Percentiles rank a stretch among this genome's conserved stretches.
These are phyloP conservation scores for Tubosaeta brunneosetosa DNA, from an alignment of 768 basidiomycete genomes.

Conservation along the genomic window DNA sequence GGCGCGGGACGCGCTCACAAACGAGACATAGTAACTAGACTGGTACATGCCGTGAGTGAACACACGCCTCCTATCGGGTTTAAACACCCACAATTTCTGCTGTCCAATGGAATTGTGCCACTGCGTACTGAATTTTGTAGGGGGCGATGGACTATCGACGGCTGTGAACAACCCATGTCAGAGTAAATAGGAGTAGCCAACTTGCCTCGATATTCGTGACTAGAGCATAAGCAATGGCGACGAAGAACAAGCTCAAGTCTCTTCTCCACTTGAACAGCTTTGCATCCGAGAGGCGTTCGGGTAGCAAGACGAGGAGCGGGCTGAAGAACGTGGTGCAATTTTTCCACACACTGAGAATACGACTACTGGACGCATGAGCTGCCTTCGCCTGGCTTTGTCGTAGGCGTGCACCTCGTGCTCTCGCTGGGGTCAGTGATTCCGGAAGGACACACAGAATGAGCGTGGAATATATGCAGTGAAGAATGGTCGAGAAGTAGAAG, in stretches of 20 bases:
- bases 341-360: constrained; percentile 26
- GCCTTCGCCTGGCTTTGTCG: constrained; percentile 13
- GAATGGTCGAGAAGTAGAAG: constrained; percentile 59
- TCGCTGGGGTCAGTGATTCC: constrained; percentile 61
- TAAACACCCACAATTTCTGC: constrained; percentile 51
- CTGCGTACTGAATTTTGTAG: constrained; percentile 64
- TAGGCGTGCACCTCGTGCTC: constrained; percentile 32
- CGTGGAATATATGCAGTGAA: constrained; percentile 48
- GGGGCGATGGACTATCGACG: constrained; percentile 47
- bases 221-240: constrained; percentile 52
- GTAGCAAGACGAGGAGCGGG: constrained; percentile 65
- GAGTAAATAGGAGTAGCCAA: neutral
- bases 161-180: neutral
- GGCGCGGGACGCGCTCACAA: constrained; percentile 50
- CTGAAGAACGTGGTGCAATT: constrained; percentile 58
- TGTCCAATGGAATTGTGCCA: constrained; percentile 58
- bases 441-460: constrained; percentile 62
- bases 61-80: neutral
- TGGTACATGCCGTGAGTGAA: constrained; percentile 22
- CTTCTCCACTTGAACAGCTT: constrained; percentile 41
- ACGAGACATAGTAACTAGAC: constrained; percentile 72
- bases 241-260: constrained; percentile 63
- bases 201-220: constrained; percentile 44
- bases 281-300: constrained; percentile 28
- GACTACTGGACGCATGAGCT: neutral